Conservation (phyloP, 2,329 filamentous ascomycete genomes). For the Aspergillus tanneri region DNA sequence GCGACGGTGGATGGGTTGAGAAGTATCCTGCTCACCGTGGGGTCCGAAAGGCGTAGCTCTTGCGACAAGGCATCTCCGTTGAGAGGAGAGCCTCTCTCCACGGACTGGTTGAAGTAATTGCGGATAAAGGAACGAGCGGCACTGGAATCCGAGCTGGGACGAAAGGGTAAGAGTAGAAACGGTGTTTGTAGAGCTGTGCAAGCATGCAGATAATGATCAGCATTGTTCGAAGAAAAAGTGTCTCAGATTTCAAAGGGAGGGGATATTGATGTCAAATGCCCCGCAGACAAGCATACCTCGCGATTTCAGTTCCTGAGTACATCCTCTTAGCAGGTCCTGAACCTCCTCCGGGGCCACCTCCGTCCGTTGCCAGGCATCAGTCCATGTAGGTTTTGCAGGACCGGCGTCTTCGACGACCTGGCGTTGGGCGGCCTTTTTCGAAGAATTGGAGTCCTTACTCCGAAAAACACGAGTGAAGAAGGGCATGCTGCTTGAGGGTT, state of each 20-base stretch:
- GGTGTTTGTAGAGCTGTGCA: conserved; percentile 76
- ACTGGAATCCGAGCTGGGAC: conserved; percentile 87
- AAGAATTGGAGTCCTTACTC: conserved; percentile 66
- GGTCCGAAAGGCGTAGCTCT: conserved; percentile 88
- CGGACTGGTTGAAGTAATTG: conserved; percentile 78
- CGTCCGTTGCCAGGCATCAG: conserved; percentile 80
- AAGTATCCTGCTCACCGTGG: conserved; percentile 66
- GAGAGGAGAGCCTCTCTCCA: conserved; percentile 56
- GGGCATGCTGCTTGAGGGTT: conserved; percentile 45
- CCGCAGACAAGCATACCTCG: conserved; percentile 66
- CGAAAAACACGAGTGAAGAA: conserved; percentile 67
- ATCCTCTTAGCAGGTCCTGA: conserved; percentile 78
- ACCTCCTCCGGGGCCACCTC: conserved; percentile 87
- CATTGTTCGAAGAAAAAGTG: conserved; percentile 28
- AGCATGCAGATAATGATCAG: conserved; percentile 30
- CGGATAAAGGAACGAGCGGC: conserved; percentile 88
- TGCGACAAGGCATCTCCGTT: conserved; percentile 71
- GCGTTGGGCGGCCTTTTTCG: conserved; percentile 60
- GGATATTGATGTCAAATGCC: conserved; percentile 15
- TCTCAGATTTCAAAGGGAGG: conserved; percentile 20
- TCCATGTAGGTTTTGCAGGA: conserved; percentile 74
- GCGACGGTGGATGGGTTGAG: background rate
- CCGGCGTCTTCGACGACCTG: conserved; percentile 53
- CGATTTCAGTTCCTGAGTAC: conserved; percentile 87
- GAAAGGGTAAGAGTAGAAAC: conserved; percentile 90